Evolutionary conservation across 2,329 filamentous ascomycete genomes (phyloP).

Genomic region (Aspergillus pseudonomiae): DNA sequence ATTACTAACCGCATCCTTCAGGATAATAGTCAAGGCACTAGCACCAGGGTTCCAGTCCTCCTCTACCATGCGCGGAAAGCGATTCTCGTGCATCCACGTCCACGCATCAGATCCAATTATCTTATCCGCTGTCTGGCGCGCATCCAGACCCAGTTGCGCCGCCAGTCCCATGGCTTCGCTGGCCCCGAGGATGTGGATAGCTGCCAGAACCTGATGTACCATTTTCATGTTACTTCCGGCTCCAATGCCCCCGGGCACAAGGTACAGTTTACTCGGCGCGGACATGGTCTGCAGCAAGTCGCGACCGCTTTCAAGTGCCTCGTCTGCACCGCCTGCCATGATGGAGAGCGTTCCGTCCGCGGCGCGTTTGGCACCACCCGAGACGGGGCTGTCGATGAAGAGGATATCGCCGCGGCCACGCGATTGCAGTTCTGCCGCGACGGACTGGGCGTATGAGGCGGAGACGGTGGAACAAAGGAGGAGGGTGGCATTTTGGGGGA

Average conservation of each 20-base stretch:
- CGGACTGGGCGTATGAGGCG: conserved; percentile 64
- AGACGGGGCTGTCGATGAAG: conserved; percentile 73
- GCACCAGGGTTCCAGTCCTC: conserved; percentile 58
- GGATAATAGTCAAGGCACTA: conserved; percentile 62
- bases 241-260: conserved; percentile 63
- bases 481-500: conserved; percentile 63
- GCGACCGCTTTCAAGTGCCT: conserved; percentile 59
- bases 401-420: conserved; percentile 64
- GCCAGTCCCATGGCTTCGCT: conserved; percentile 66
- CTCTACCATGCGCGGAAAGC: conserved; percentile 58
- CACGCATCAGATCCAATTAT: conserved; percentile 54
- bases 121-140: conserved; percentile 43
- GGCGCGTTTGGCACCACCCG: conserved; percentile 69
- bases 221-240: conserved; percentile 66
- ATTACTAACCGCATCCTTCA: conserved; percentile 55
- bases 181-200: conserved; percentile 63
- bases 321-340: conserved; percentile 67
- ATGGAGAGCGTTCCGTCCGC: conserved; percentile 74
- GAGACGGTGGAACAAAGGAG: conserved; percentile 73
- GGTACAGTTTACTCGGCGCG: conserved; percentile 60
- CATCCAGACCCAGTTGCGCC: conserved; percentile 58
- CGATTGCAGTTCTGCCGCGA: conserved; percentile 60
- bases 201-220: conserved; percentile 66
- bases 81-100: conserved; percentile 67
- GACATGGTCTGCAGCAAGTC: conserved; percentile 67